These are phyloP conservation scores for Syzygium grande DNA, from an alignment of 345 rosid genomes.

Conservation along the genomic window DNA sequence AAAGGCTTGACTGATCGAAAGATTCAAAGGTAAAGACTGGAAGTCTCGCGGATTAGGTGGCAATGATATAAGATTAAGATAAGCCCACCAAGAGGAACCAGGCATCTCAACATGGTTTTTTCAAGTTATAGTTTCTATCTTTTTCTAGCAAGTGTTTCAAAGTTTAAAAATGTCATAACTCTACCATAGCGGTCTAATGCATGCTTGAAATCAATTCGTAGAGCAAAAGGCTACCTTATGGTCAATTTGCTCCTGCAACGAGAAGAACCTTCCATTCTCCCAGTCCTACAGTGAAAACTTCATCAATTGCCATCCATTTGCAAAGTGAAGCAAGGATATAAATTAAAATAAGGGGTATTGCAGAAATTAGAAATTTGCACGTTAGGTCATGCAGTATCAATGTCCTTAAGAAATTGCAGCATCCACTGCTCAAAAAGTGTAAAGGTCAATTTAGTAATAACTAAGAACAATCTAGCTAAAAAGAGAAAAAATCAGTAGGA, in stretches of 20 bases:
- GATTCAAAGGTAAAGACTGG: not conserved
- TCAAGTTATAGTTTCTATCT: not conserved
- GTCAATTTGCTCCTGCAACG: conserved; percentile 71
- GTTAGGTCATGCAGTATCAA: not conserved
- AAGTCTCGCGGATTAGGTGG: not conserved
- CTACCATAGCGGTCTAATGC: not conserved
- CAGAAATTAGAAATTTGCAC: not conserved
- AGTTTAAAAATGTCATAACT: not conserved
- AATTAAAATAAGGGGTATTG: not conserved
- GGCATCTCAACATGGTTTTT: not conserved
- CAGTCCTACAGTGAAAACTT: conserved; percentile 33
- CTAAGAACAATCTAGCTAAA: not conserved
- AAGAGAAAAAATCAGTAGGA: not conserved
- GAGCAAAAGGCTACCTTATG: conserved; percentile 52
- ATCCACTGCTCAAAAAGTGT: not conserved
- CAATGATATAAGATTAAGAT: not conserved
- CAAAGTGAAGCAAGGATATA: not conserved
- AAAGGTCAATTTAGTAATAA: not conserved
- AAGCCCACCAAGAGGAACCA: not conserved
- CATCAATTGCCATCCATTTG: not conserved
- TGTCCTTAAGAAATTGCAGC: not conserved
- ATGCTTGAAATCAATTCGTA: not conserved
- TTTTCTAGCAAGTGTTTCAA: not conserved
- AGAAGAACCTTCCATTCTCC: conserved; percentile 59
- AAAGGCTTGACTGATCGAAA: not conserved